Evolutionary conservation across 1,284 basidiomycete species (phyloP), one percentile per base, ranked within the genome.

Genomic region (Vanrija sp.): DNA sequence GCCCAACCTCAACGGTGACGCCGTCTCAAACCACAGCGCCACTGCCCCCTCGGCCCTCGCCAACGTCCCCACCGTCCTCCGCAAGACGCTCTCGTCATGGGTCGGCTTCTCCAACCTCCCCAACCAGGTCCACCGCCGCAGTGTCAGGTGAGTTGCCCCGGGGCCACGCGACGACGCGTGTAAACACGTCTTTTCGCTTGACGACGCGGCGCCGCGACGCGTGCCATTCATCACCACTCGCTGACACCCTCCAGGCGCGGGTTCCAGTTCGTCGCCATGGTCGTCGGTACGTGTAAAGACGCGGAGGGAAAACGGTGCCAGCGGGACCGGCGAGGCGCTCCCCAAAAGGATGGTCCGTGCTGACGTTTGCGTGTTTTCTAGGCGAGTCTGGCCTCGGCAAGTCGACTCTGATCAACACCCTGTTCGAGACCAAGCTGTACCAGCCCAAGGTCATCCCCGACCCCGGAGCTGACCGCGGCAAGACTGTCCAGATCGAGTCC

Each of bases 371-470:
- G 28, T 28, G 46, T 26, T 43, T 23, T 45, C 43, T 73, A 96
- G 92, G 93, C 79, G 94, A 98, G 80, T 96, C 93, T 50, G 94
- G 94, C 53, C 82, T 98, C 62, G 94, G 94, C 63, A 98, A 98
- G 81, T 97, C 94, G 16, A 98, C 94, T 10, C 83, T 97, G 72
- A 87, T 98, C 76, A 98, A 98, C 80, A 98, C 94, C 18, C 83
- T 98, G 62, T 98, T 98, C 83, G 91, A 95, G 75, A 95, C 93
- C 46, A 84, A 85, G 60, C 87, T 98, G 60, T 95, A 96, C 77
- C 87, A 89, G 52, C 85, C 88, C 58, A 93, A 92, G 78, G 85
- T 88, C 62, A 83, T 88, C 51, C 81, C 87, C 38, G 84, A 86
- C 54, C 93, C 93, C 40, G 86, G 90, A 54, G 84, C 86, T 39